Base-by-base conservation (phyloP, 1,139 yeast species). In the Barnettozyma hawaiiensis region DNA sequence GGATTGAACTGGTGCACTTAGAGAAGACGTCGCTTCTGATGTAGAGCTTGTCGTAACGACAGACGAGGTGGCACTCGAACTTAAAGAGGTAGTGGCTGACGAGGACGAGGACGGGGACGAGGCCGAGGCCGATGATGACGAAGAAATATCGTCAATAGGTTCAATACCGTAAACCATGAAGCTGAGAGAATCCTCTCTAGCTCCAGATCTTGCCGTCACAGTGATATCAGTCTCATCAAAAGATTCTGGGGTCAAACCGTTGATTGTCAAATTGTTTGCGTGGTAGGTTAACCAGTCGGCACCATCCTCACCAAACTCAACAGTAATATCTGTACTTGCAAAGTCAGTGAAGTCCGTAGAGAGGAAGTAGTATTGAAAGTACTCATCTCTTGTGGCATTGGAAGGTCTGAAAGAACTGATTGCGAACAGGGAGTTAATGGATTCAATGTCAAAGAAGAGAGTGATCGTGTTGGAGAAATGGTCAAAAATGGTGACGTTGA, bases 251-350 rank as follows among this genome's bases (percentile, higher is more conserved):
- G 79, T 81, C 38, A 54, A 49, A 22, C 97, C 97, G 35, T 66
- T 66, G 47, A 90, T 71, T 2, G 95, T 82, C 57, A 71, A 64
- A 58, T 86, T 87, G 14, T 69, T 58, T 22, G 67, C 54, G 55
- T 78, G 73, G 61, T 73, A 87, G 4, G 66, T 57, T 45, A 90
- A 66, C 97, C 97, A 90, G 45, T 67, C 65, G n/a, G n/a, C n/a
- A 1, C 76, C 69, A 40, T 62, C 59, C 41, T 67, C 65, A 26
- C 65, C 59, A 51, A 64, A 70, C 19, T 67, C 55, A 3, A 76
- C 75, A 3, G 71, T 52, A 15, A 85, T 63, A 19, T 68, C 62
- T 2, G 90, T 81, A 18, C 68, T 63, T 40, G 69, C 62, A 47
- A 59, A 64, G 53, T 79, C 75, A 3, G 83, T 75, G 57, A 83